phyloP scores from a whole-genome alignment of 495 filamentous ascomycete genomes.

The Tuber umbilicatum region DNA sequence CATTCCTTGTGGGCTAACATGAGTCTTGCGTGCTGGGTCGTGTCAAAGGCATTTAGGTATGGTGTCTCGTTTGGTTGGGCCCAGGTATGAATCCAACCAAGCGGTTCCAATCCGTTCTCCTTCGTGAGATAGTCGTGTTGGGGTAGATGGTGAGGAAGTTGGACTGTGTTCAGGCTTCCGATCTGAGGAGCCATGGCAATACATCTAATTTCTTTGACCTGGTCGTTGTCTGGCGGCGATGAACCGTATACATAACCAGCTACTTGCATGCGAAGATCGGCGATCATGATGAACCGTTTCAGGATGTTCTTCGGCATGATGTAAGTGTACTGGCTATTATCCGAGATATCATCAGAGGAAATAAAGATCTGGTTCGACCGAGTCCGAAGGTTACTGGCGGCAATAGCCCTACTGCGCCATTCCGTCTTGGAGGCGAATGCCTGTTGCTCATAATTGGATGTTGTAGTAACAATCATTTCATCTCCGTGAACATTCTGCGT shows the following conservation, averaged over 20 bases:
- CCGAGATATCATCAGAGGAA: conserved; percentile 80
- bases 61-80: conserved; percentile 81
- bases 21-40: conserved; percentile 83
- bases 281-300: conserved; percentile 96
- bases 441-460: conserved; percentile 92
- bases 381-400: conserved; percentile 90
- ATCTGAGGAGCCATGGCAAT: conserved; percentile 98
- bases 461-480: conserved; percentile 97
- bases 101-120: conserved; percentile 62
- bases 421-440: conserved; percentile 98
- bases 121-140: conserved; percentile 85
- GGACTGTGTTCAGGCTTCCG: conserved; percentile 83
- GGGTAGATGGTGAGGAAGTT: conserved; percentile 83
- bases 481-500: conserved; percentile 97
- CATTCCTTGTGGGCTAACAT: conserved; percentile 76
- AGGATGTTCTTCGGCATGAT: conserved; percentile 99
- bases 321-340: conserved; percentile 75
- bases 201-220: conserved; percentile 91
- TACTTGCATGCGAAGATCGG: conserved; percentile 93
- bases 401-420: conserved; percentile 95
- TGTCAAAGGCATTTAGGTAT: conserved; percentile 92
- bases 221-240: conserved; percentile 86
- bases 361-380: conserved; percentile 98
- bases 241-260: conserved; percentile 92
- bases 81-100: conserved; percentile 93